These are phyloP conservation scores for Starmerella apis DNA, from an alignment of 805 yeast genomes.

Conservation along the genomic window DNA sequence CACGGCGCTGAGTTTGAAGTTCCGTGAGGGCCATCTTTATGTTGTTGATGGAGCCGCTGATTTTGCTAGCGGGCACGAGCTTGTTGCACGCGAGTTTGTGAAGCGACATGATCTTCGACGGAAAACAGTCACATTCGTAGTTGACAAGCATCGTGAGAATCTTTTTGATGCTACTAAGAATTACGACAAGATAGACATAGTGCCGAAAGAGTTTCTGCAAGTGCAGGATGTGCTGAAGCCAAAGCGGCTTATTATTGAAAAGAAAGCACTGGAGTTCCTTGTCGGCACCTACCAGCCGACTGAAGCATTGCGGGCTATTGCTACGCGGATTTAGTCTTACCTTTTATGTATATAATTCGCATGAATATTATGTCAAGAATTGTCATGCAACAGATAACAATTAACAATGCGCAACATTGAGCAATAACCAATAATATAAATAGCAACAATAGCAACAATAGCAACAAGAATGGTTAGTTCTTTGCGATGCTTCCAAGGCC, in stretches of 20 bases:
- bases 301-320: slow-evolving; percentile 13
- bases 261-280: slow-evolving; percentile 57
- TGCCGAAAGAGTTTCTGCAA: slow-evolving; percentile 66
- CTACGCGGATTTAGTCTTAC: not conserved
- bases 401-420: no score
- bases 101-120: slow-evolving; percentile 34
- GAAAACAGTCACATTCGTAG: slow-evolving; percentile 48
- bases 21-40: slow-evolving; percentile 59
- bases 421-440: no score
- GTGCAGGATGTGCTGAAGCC: slow-evolving; percentile 79
- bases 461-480: no score
- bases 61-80: slow-evolving; percentile 30
- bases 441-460: no score
- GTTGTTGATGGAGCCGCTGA: slow-evolving; percentile 51
- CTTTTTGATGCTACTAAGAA: slow-evolving; percentile 48
- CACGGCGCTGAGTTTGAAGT: slow-evolving; percentile 72
- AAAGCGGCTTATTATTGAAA: slow-evolving; percentile 61
- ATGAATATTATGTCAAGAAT: not conserved
- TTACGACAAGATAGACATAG: slow-evolving; percentile 48
- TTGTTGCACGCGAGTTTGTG: slow-evolving; percentile 43
- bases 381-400: not conserved
- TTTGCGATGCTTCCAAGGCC: no score
- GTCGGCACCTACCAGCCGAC: slow-evolving; percentile 23
- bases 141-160: slow-evolving; percentile 49
- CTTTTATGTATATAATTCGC: not conserved